Evolutionary conservation across 2,329 filamentous ascomycete genomes (phyloP), one percentile per base, ranked within the genome.

Genomic region (Fusarium napiforme): DNA sequence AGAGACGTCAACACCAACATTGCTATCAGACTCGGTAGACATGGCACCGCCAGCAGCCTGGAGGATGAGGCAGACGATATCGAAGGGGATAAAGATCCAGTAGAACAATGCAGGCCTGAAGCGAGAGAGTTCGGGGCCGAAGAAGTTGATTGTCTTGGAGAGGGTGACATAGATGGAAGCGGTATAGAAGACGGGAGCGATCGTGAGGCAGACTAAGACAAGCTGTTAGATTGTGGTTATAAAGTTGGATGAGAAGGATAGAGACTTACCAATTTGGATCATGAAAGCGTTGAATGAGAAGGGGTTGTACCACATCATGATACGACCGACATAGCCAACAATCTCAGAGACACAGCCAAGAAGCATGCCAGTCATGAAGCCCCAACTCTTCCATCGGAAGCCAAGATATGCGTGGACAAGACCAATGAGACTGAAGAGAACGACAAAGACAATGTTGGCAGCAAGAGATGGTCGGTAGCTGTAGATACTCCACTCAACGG

Each of bases 161-260:
- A 92, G 84, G 36, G 89, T 91, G 60, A 93, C 86, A 79, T 93
- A 93, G 77, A 93, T 90, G 66, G 89, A 89, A 1, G 91, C 91
- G 34, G 88, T 73, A 86, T 89, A 85, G 72, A 83, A 85, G 67
- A 85, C 82, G 59, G 83, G 83, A 15, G 81, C 83, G 69, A 81
- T 79, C 8, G 89, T 91, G 57, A 93, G 84, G 79, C 88, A 91
- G 68, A 79, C 86, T 89, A 56, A 28, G 30, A 34, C 18, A 34
- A 26, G 26, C 1, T 30, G 23, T 67, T 50, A 62, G 72, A 60
- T 53, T 61, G 30, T 47, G 9, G 4, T 23, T 39, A 4, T 12
- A 7, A 18, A 39, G 26, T 36, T 16, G 18, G 28, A 21, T 32
- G 21, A 16, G 32, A 21, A 26, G 32, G 1, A 32, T 39, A 16